Conservation (phyloP, 2,329 filamentous ascomycete species). For the Curvularia eragrostidis region DNA sequence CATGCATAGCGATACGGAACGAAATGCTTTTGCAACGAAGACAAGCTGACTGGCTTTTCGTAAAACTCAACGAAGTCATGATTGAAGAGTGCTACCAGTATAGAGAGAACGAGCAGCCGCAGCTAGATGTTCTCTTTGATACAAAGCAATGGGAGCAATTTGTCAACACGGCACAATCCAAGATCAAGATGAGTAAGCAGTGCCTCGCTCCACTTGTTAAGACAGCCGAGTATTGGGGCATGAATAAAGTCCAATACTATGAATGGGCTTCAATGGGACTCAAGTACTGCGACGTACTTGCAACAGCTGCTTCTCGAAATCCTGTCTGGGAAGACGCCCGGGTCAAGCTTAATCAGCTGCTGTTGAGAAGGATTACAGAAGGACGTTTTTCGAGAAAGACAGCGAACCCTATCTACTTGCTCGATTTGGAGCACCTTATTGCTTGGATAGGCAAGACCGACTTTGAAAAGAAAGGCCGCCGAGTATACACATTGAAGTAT, state of each 20-base stretch:
- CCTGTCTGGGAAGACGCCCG: slow-evolving; percentile 19
- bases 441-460: slow-evolving; percentile 9
- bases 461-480: slow-evolving; percentile 16
- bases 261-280: slow-evolving; percentile 18
- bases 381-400: slow-evolving; percentile 9
- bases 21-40: slow-evolving; percentile 1
- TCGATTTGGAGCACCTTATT: slow-evolving; percentile 17
- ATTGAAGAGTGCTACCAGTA: slow-evolving; percentile 7
- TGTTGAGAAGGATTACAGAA: slow-evolving; percentile 20
- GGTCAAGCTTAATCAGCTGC: slow-evolving; percentile 25
- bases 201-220: slow-evolving; percentile 22
- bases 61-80: slow-evolving; percentile 3
- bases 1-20: background rate
- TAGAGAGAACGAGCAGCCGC: slow-evolving; percentile 2
- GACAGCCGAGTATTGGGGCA: slow-evolving; percentile 15
- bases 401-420: slow-evolving; percentile 15
- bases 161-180: slow-evolving; percentile 10
- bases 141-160: slow-evolving; percentile 22
- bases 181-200: slow-evolving; percentile 14
- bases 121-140: slow-evolving; percentile 8
- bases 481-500: slow-evolving; percentile 8
- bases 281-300: slow-evolving; percentile 24
- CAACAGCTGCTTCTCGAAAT: slow-evolving; percentile 16
- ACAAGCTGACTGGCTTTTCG: background rate
- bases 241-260: slow-evolving; percentile 22